phyloP scores from a whole-genome alignment of 306 rosid genomes.

The Gillenia trifoliata region DNA sequence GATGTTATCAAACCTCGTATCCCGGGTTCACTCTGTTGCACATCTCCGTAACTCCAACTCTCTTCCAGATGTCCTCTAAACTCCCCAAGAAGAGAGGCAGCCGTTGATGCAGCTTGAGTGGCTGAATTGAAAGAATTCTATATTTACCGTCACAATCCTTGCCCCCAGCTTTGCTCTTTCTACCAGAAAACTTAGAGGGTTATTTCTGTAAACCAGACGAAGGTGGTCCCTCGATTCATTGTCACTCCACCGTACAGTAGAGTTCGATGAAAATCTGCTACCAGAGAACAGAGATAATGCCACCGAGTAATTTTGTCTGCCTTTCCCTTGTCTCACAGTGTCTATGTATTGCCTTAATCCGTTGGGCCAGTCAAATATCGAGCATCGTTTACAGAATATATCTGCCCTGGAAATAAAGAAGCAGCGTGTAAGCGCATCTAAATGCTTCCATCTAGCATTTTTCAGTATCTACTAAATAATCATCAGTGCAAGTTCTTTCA shows the following conservation, averaged over 20 bases:
- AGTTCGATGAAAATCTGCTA: constrained; percentile 91
- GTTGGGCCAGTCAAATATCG: constrained; percentile 92
- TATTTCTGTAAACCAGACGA: constrained; percentile 87
- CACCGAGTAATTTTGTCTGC: constrained; percentile 83
- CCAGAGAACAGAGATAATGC: constrained; percentile 87
- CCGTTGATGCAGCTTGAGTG: constrained; percentile 82
- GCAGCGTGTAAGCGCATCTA: constrained; percentile 11
- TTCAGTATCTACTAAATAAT: not conserved
- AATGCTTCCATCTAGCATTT: not conserved
- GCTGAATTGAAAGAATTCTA: constrained; percentile 84
- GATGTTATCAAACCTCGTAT: constrained; percentile 62
- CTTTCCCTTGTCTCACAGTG: constrained; percentile 90
- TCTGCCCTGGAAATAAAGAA: constrained; percentile 67
- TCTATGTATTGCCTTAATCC: constrained; percentile 76
- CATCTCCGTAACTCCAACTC: constrained; percentile 82
- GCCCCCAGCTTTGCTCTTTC: constrained; percentile 99
- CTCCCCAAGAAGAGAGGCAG: constrained; percentile 91
- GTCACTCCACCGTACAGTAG: constrained; percentile 86
- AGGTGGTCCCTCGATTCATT: constrained; percentile 97
- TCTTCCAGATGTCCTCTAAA: constrained; percentile 88
- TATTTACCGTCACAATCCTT: constrained; percentile 77
- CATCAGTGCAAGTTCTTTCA: not conserved
- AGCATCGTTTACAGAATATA: constrained; percentile 90
- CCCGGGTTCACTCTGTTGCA: constrained; percentile 95
- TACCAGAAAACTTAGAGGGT: constrained; percentile 83